Evolutionary conservation across 768 basidiomycete genomes (phyloP).

Genomic region (Boletus huronensis): DNA sequence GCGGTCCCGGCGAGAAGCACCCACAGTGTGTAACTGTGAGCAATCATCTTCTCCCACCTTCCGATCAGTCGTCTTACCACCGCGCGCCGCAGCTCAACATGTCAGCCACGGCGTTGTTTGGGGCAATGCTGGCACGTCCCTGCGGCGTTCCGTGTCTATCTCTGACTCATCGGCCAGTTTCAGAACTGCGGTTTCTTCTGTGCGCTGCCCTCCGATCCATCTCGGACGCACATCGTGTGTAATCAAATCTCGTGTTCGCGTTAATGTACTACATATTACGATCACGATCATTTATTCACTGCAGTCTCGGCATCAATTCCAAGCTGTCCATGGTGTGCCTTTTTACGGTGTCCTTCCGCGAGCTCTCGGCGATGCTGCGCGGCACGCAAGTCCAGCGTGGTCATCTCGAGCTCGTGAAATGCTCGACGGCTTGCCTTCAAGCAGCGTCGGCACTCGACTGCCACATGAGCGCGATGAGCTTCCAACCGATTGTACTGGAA

Average conservation of each 20-base stretch:
- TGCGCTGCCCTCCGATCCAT: conserved; percentile 62
- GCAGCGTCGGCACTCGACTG: conserved; percentile 38
- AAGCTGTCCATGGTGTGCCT: conserved; percentile 56
- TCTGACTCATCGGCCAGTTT: conserved; percentile 10
- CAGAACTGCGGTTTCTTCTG: conserved; percentile 70
- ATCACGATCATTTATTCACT: conserved; percentile 24
- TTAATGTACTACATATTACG: conserved; percentile 22
- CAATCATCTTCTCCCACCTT: conserved; percentile 2
- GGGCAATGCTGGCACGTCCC: conserved; percentile 64
- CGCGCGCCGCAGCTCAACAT: conserved; percentile 48
- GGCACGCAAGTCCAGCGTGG: conserved; percentile 55
- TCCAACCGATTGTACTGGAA: conserved; percentile 36
- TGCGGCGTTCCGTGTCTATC: background rate
- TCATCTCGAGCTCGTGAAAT: conserved; percentile 58
- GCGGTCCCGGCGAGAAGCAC: conserved; percentile 30
- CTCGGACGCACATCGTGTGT: conserved; percentile 65
- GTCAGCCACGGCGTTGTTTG: conserved; percentile 59
- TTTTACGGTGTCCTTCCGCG: conserved; percentile 57
- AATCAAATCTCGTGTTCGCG: conserved; percentile 52
- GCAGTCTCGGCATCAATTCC: conserved; percentile 48
- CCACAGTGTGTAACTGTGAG: conserved; percentile 57
- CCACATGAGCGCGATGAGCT: conserved; percentile 37
- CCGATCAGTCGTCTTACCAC: conserved; percentile 13
- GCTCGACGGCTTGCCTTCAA: conserved; percentile 46
- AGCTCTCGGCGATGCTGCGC: conserved; percentile 57